Evolutionary conservation across 768 basidiomycete species (phyloP).

Genomic region (Clitopilus passeckerianus): DNA sequence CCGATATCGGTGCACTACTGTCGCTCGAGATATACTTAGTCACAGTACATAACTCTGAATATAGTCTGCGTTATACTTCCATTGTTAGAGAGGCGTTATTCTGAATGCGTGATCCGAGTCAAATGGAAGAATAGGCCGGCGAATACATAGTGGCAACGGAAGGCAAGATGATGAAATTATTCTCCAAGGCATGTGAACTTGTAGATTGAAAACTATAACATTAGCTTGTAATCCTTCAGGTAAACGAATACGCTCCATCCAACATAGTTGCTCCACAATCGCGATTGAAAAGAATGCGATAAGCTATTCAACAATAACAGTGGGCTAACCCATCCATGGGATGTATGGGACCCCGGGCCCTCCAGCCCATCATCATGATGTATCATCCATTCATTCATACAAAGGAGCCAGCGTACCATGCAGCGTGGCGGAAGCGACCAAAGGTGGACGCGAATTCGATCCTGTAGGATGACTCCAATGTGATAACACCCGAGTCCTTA

Average conservation of each 20-base stretch:
- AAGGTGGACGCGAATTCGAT: not conserved
- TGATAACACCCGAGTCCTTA: not conserved
- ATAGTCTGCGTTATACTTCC: not conserved
- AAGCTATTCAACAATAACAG: no score
- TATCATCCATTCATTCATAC: no score
- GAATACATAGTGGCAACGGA: no score
- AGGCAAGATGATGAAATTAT: no score
- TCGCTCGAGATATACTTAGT: not conserved
- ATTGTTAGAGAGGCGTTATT: not conserved
- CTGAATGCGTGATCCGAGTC: not conserved
- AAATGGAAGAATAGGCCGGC: no score
- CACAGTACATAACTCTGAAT: not conserved
- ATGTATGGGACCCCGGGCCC: not conserved
- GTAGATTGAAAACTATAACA: no score
- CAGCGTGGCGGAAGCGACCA: not conserved
- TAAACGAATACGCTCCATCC: no score
- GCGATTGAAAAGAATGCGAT: no score
- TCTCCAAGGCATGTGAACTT: no score
- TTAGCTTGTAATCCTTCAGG: no score
- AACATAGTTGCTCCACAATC: no score
- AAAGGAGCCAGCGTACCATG: not conserved
- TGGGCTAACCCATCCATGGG: no score
- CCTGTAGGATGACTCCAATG: not conserved
- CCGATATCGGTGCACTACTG: not conserved
- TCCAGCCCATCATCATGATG: not conserved